Percentiles rank a stretch among this genome's conserved stretches.
Conservation (phyloP, 1,284 basidiomycete genomes). For the Pholiota adiposa region DNA sequence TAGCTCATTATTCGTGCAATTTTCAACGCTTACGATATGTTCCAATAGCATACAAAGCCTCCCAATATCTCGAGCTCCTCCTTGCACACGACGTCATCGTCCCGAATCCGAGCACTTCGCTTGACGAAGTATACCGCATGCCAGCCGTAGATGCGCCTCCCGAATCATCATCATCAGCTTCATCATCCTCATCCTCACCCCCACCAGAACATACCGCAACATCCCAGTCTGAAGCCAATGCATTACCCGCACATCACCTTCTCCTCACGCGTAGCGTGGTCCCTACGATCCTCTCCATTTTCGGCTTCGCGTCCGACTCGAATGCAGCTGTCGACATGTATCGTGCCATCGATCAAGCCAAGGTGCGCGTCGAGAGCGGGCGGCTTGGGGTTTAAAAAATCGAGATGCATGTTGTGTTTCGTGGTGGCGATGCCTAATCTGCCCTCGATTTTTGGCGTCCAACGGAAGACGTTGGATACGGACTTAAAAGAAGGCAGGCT, state of each 20-base stretch:
- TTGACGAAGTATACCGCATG: constrained; percentile 62
- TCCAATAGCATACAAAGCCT: constrained; percentile 67
- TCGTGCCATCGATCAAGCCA: constrained; percentile 67
- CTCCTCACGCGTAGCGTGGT: constrained; percentile 61
- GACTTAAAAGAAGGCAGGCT: too few relatives aligned
- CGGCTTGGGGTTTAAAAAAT: neutral
- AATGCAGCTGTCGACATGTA: constrained; percentile 55
- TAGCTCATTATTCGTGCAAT: neutral
- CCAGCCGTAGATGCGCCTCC: constrained; percentile 30
- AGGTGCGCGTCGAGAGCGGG: constrained; percentile 30
- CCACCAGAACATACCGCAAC: constrained; percentile 8
- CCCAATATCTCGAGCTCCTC: constrained; percentile 67
- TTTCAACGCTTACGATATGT: neutral
- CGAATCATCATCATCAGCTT: constrained; percentile 11
- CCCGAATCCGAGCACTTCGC: constrained; percentile 52
- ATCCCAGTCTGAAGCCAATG: constrained; percentile 7
- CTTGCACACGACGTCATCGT: constrained; percentile 57
- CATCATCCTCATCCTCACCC: neutral
- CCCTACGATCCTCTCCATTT: constrained; percentile 49
- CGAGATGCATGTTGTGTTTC: too few relatives aligned
- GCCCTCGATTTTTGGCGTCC: too few relatives aligned
- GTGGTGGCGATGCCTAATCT: too few relatives aligned
- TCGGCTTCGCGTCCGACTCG: constrained; percentile 45
- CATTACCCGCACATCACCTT: neutral
- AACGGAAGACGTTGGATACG: too few relatives aligned